phyloP scores from a whole-genome alignment of 176 grass and related monocot genomes.

The Bolboschoenus planiculmis region DNA sequence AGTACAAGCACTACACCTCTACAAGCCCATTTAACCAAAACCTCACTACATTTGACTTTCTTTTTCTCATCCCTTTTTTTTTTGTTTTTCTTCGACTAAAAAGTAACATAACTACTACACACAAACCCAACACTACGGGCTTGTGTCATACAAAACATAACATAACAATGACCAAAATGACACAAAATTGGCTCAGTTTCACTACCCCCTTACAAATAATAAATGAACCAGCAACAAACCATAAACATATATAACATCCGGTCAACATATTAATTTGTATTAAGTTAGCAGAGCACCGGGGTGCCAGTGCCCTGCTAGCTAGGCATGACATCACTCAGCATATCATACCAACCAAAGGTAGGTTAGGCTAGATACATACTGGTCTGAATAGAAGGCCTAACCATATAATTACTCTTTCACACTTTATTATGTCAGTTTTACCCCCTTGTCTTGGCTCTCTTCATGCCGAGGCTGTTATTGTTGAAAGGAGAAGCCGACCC shows the following conservation, averaged over 20 bases:
- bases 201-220: conserved; percentile 18
- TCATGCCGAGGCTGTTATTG: conserved; percentile 82
- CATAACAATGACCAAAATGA: not conserved
- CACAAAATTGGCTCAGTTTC: conserved; percentile 20
- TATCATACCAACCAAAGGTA: conserved; percentile 26
- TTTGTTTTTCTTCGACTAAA: not conserved
- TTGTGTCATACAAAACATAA: conserved; percentile 17
- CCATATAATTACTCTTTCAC: conserved; percentile 17
- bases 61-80: not conserved
- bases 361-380: conserved; percentile 16
- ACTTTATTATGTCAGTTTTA: conserved; percentile 18
- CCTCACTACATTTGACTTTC: not conserved
- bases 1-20: conserved; percentile 14
- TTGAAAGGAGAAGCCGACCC: conserved; percentile 77
- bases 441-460: conserved; percentile 91
- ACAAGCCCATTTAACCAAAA: conserved; percentile 10
- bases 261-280: conserved; percentile 15
- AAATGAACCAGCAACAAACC: conserved; percentile 14
- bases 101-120: conserved; percentile 6
- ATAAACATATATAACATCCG: conserved; percentile 15
- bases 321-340: conserved; percentile 22
- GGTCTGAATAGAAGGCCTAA: conserved; percentile 37
- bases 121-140: not conserved
- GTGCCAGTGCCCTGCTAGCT: not conserved
- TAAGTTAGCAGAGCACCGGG: not conserved